A percentile compares a stretch with the other conserved stretches of the same genome.
These are phyloP conservation scores for Tilletia walkeri DNA, from an alignment of 1,284 basidiomycete species.

Conservation along the genomic window DNA sequence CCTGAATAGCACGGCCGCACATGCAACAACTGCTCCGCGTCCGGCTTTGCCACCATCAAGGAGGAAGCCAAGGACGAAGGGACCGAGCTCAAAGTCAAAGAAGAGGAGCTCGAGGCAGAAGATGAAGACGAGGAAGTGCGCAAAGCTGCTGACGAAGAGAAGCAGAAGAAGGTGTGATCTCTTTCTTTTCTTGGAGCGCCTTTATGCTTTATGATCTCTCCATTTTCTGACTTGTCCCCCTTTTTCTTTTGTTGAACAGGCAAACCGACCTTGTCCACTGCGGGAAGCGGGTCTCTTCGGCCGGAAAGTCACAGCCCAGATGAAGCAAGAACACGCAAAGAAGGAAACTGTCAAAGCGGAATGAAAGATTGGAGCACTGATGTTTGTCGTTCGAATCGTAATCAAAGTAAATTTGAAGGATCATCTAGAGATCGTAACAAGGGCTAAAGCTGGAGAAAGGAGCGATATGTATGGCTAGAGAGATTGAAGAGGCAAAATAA, in stretches of 20 bases:
- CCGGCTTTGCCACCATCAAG: constrained; percentile 51
- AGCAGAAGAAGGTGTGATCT: not conserved
- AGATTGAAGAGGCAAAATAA: too few species aligned
- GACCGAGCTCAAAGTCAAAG: constrained; percentile 24
- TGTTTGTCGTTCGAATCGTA: too few species aligned
- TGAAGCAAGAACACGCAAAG: constrained; percentile 25
- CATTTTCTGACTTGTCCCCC: too few species aligned
- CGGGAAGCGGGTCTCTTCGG: constrained; percentile 30
- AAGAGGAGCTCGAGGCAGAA: constrained; percentile 15
- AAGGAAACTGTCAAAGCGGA: constrained; percentile 24
- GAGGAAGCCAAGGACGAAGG: constrained; percentile 30
- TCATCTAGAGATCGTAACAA: too few species aligned
- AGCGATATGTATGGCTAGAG: too few species aligned
- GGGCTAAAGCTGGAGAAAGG: too few species aligned
- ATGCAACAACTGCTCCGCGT: constrained; percentile 53
- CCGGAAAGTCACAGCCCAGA: constrained; percentile 34
- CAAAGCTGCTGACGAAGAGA: not conserved
- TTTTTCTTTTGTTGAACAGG: not conserved
- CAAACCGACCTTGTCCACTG: constrained; percentile 31
- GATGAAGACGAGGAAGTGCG: constrained; percentile 18
- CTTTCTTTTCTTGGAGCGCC: not conserved
- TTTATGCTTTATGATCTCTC: too few species aligned
- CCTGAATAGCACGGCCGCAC: constrained; percentile 60
- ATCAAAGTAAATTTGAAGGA: too few species aligned
- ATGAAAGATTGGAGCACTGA: too few species aligned